Evolutionary conservation across 805 yeast species (phyloP).

Genomic region (Brettanomyces nanus): DNA sequence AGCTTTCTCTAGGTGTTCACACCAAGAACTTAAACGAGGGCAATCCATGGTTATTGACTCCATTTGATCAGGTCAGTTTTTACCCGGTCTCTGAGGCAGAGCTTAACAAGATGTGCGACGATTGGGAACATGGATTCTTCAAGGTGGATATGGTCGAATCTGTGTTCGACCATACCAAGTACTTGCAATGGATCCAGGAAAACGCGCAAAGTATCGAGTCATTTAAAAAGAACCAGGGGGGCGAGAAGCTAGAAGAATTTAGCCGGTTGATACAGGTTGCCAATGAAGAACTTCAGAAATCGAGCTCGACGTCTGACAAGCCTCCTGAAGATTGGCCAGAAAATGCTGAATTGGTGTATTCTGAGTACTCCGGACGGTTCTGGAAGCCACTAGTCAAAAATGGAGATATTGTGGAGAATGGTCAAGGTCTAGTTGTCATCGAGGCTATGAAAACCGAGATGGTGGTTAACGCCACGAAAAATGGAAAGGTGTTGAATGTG

Average conservation of each 20-base stretch:
- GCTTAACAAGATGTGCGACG: slow-evolving; percentile 60
- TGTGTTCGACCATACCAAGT: slow-evolving; percentile 75
- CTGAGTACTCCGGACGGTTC: slow-evolving; percentile 94
- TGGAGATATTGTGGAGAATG: slow-evolving; percentile 66
- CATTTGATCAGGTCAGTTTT: slow-evolving; percentile 92
- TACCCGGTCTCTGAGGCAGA: slow-evolving; percentile 86
- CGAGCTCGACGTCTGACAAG: slow-evolving; percentile 35
- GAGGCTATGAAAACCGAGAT: slow-evolving; percentile 99
- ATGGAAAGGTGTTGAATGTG: slow-evolving; percentile 67
- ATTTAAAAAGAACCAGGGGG: slow-evolving; percentile 60
- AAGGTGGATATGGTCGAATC: slow-evolving; percentile 66
- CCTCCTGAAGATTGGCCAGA: slow-evolving; percentile 59
- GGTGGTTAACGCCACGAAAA: slow-evolving; percentile 66
- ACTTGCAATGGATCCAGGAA: slow-evolving; percentile 68
- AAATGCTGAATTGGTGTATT: slow-evolving; percentile 74
- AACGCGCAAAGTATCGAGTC: slow-evolving; percentile 65
- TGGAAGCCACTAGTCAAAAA: slow-evolving; percentile 85
- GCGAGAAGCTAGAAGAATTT: slow-evolving; percentile 81
- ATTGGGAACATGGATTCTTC: slow-evolving; percentile 75
- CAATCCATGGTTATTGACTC: slow-evolving; percentile 84
- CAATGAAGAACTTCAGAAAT: slow-evolving; percentile 59
- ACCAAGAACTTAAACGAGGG: slow-evolving; percentile 33
- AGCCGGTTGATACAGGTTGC: slow-evolving; percentile 74
- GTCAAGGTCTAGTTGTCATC: slow-evolving; percentile 78
- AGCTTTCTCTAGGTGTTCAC: slow-evolving; percentile 68